phyloP scores from a whole-genome alignment of 1,284 basidiomycete genomes.

The Fomes fomentarius region DNA sequence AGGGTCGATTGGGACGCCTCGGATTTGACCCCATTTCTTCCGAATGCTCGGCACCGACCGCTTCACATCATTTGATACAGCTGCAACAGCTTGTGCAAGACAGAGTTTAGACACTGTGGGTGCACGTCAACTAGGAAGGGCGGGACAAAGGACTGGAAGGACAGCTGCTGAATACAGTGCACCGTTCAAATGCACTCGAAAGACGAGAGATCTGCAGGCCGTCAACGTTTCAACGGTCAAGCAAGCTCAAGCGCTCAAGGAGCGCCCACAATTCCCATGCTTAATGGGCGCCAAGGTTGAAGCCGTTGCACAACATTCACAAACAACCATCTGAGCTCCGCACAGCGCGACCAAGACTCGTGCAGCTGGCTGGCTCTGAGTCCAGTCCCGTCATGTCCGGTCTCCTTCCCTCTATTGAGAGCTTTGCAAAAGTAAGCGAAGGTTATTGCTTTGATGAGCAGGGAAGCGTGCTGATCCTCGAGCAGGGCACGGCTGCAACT shows the following conservation, averaged over 20 bases:
- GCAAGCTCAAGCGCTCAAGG: too few relatives aligned
- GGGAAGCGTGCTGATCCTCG: constrained; percentile 4
- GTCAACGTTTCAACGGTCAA: too few relatives aligned
- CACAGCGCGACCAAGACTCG: neutral
- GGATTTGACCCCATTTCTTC: neutral
- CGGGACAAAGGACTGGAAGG: too few relatives aligned
- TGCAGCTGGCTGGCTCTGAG: neutral
- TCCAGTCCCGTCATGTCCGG: constrained; percentile 22
- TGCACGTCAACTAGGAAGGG: too few relatives aligned
- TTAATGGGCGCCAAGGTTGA: neutral
- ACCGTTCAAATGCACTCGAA: too few relatives aligned
- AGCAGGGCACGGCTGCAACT: constrained; percentile 69
- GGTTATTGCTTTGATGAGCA: neutral
- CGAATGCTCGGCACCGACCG: neutral
- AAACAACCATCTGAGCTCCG: constrained; percentile 8
- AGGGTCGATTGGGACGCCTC: too few relatives aligned
- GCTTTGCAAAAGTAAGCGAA: constrained; percentile 60
- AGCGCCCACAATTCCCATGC: constrained; percentile 15
- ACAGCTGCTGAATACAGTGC: too few relatives aligned
- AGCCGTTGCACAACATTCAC: constrained; percentile 13
- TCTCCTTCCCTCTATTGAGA: constrained; percentile 59
- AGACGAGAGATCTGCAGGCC: too few relatives aligned
- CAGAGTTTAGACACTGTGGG: too few relatives aligned
- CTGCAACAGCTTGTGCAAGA: too few relatives aligned
- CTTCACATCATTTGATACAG: too few relatives aligned